These are phyloP conservation scores for Colletotrichum shisoi DNA, from an alignment of 2,329 filamentous ascomycete species.

Conservation along the genomic window DNA sequence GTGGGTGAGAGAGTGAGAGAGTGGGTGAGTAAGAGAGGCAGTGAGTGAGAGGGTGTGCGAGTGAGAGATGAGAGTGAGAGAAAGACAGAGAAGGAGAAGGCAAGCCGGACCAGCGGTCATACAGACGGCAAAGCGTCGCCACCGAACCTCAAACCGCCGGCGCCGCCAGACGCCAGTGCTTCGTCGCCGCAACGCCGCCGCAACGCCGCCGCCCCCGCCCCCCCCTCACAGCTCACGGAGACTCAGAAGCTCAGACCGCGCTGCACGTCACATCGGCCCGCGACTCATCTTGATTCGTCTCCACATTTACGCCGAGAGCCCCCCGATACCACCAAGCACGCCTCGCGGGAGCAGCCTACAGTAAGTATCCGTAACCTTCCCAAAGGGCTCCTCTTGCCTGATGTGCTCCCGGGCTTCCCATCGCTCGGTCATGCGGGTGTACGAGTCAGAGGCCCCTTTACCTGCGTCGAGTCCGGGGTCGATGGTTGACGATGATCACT, in stretches of 20 bases:
- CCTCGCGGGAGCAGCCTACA: background rate
- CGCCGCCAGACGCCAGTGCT: slow-evolving; percentile 18
- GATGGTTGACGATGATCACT: too few species aligned
- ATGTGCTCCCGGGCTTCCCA: too few species aligned
- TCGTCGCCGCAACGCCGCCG: background rate
- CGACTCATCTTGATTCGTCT: slow-evolving; percentile 24
- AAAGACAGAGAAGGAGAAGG: background rate
- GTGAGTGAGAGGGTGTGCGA: too few species aligned
- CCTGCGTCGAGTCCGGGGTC: too few species aligned
- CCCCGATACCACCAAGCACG: slow-evolving; percentile 7
- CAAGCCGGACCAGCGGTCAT: slow-evolving; percentile 15
- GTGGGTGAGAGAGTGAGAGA: too few species aligned
- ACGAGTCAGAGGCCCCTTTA: too few species aligned
- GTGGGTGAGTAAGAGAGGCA: too few species aligned
- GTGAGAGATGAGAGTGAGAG: too few species aligned
- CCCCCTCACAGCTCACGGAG: slow-evolving; percentile 3
- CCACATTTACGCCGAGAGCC: slow-evolving; percentile 34
- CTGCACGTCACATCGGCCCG: slow-evolving; percentile 21
- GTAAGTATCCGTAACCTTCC: too few species aligned
- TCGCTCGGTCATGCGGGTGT: too few species aligned
- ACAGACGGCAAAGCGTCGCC: slow-evolving; percentile 7
- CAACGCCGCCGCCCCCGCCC: background rate
- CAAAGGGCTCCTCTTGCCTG: background rate
- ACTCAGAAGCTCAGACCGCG: too few species aligned
- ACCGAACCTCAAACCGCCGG: slow-evolving; percentile 34